phyloP scores from a whole-genome alignment of 345 rosid species.

The Leavenworthia alabamica region DNA sequence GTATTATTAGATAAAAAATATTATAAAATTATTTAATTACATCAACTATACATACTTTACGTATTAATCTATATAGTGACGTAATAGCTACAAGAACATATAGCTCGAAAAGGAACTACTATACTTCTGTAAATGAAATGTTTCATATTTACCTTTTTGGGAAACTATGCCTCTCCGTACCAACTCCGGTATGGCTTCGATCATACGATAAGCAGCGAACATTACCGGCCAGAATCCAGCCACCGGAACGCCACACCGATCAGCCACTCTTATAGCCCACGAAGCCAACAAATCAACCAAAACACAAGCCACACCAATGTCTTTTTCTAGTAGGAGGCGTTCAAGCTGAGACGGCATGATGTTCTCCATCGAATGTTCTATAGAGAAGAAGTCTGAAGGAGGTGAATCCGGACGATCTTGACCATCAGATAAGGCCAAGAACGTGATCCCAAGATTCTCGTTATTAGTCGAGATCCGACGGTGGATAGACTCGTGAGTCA shows the following conservation, averaged over 20 bases:
- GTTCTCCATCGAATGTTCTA: conserved; percentile 57
- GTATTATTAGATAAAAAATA: background rate
- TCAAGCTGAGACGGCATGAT: conserved; percentile 57
- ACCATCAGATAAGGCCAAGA: conserved; percentile 44
- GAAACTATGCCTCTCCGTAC: conserved; percentile 42
- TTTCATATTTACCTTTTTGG: conserved; percentile 36
- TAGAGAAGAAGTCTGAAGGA: conserved; percentile 51
- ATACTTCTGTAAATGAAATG: background rate
- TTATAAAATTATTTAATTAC: background rate
- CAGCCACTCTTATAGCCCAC: conserved; percentile 54
- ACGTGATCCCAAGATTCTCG: conserved; percentile 25
- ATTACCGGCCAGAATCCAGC: conserved; percentile 80
- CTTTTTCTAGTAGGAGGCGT: conserved; percentile 31
- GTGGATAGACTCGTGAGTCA: conserved; percentile 57
- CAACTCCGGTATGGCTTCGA: conserved; percentile 60
- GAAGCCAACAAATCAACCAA: conserved; percentile 69
- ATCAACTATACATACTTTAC: background rate
- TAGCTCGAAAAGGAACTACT: background rate
- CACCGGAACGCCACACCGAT: conserved; percentile 42
- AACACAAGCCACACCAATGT: conserved; percentile 40
- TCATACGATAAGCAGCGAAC: conserved; percentile 52
- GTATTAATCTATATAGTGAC: background rate
- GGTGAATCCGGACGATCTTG: conserved; percentile 15
- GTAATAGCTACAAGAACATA: background rate
- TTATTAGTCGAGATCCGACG: conserved; percentile 25